Evolutionary conservation across 2,329 filamentous ascomycete species (phyloP).

Genomic region (Beauveria australis): DNA sequence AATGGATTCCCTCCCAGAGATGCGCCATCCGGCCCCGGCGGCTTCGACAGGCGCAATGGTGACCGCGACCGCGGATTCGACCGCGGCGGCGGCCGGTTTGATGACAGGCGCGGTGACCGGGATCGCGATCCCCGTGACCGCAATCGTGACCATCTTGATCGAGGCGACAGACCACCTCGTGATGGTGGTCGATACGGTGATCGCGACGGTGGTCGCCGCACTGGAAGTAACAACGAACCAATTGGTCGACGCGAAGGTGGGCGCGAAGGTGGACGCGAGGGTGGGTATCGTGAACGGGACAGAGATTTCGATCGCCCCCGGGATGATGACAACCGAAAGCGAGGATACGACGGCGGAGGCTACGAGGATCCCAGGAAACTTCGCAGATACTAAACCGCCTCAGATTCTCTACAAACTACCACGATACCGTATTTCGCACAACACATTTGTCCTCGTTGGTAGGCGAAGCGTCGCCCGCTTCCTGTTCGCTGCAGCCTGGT

Average conservation of each 20-base stretch:
- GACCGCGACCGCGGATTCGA: conserved; percentile 37
- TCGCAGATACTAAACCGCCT: conserved; percentile 47
- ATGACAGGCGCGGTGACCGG: conserved; percentile 39
- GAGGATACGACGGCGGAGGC: conserved; percentile 67
- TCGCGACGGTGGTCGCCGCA: conserved; percentile 37
- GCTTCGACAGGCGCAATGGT: conserved; percentile 40
- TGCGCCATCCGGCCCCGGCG: conserved; percentile 52
- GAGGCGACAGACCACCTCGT: conserved; percentile 24
- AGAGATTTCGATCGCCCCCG: conserved; percentile 46
- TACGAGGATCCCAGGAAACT: conserved; percentile 70
- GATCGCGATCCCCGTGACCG: conserved; percentile 31
- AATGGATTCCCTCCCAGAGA: conserved; percentile 47
- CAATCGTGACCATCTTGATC: conserved; percentile 13
- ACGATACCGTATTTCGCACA: not conserved
- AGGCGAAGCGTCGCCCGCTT: not conserved
- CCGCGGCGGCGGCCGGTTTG: conserved; percentile 32
- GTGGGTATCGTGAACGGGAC: conserved; percentile 41
- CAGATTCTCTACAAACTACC: not conserved
- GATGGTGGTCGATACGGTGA: conserved; percentile 38
- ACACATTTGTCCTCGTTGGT: not conserved
- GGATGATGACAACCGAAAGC: conserved; percentile 55
- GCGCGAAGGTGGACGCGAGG: conserved; percentile 20
- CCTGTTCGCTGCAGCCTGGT: not conserved
- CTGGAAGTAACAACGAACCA: conserved; percentile 78
- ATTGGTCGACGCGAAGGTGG: conserved; percentile 58